Percentiles rank a stretch among this genome's conserved stretches.
phyloP scores from a whole-genome alignment of 2,329 filamentous ascomycete species.

The Pseudodiploospora longispora region DNA sequence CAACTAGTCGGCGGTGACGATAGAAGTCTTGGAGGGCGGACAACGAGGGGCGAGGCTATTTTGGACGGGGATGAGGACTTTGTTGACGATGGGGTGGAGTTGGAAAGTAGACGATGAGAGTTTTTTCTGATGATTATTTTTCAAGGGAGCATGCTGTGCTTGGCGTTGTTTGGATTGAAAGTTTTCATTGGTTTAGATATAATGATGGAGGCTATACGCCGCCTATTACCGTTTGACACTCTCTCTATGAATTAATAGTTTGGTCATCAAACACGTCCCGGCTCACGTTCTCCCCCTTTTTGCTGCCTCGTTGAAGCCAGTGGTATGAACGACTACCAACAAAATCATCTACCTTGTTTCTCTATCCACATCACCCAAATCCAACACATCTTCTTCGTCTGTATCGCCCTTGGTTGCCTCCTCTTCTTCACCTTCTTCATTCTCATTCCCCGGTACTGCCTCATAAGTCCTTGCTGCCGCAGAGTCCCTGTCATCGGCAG shows the following conservation, averaged over 20 bases:
- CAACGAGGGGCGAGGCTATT: constrained; percentile 33
- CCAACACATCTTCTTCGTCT: constrained; percentile 27
- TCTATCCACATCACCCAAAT: constrained; percentile 20
- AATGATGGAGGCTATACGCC: too few species aligned
- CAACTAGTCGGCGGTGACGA: constrained; percentile 23
- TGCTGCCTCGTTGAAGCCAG: too few species aligned
- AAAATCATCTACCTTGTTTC: too few species aligned
- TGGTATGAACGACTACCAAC: too few species aligned
- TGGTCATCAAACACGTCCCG: too few species aligned
- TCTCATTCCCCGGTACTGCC: constrained; percentile 14
- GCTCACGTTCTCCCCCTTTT: too few species aligned
- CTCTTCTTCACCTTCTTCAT: constrained; percentile 13
- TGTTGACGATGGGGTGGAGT: constrained; percentile 33
- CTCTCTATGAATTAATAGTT: too few species aligned
- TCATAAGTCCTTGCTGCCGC: constrained; percentile 21
- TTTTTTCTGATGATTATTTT: not conserved
- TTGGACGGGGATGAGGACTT: constrained; percentile 35
- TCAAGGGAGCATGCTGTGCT: not conserved
- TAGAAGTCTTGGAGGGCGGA: not conserved
- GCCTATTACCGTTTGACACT: too few species aligned
- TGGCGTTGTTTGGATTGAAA: not conserved
- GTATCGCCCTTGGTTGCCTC: constrained; percentile 14
- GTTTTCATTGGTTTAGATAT: not conserved
- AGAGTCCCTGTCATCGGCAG: constrained; percentile 1
- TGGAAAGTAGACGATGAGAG: constrained; percentile 27